These are phyloP conservation scores for Rhynchospora pubera DNA, from an alignment of 176 grass and related monocot genomes.

Conservation along the genomic window DNA sequence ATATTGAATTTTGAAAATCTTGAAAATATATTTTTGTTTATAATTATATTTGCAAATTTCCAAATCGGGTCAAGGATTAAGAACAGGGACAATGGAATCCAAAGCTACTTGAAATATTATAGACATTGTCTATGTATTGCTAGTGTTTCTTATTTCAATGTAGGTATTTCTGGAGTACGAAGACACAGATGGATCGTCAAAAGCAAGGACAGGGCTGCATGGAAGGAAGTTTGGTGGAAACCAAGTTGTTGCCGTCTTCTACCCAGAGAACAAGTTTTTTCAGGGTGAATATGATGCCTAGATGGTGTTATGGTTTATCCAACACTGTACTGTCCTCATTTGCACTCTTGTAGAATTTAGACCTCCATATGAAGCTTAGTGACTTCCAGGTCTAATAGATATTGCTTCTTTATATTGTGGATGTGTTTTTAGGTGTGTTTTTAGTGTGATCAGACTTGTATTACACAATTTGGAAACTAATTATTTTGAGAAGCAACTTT, in stretches of 20 bases:
- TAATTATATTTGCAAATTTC: not conserved
- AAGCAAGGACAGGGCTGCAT: slow-evolving; percentile 63
- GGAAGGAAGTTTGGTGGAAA: slow-evolving; percentile 77
- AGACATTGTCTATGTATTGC: not conserved
- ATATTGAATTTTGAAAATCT: not conserved
- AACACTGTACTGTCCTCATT: too few species aligned
- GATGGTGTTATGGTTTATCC: not conserved
- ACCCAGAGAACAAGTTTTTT: slow-evolving; percentile 67
- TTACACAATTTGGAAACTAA: not conserved
- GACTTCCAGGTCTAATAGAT: not conserved
- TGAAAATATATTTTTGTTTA: not conserved
- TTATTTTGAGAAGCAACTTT: not conserved
- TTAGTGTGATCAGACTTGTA: not conserved
- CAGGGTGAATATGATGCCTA: slow-evolving; percentile 49
- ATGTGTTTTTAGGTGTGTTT: not conserved
- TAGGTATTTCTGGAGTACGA: slow-evolving; percentile 97
- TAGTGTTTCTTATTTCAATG: not conserved
- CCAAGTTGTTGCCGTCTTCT: slow-evolving; percentile 70
- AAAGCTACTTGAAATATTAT: not conserved
- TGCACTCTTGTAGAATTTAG: slow-evolving; percentile 1
- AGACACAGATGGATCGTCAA: slow-evolving; percentile 66
- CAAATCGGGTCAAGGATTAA: too few species aligned
- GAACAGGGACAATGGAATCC: too few species aligned
- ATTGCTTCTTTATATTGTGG: not conserved
- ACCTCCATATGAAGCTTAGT: not conserved